Evolutionary conservation across 306 rosid genomes (phyloP).

Genomic region (Cajanus cajan): DNA sequence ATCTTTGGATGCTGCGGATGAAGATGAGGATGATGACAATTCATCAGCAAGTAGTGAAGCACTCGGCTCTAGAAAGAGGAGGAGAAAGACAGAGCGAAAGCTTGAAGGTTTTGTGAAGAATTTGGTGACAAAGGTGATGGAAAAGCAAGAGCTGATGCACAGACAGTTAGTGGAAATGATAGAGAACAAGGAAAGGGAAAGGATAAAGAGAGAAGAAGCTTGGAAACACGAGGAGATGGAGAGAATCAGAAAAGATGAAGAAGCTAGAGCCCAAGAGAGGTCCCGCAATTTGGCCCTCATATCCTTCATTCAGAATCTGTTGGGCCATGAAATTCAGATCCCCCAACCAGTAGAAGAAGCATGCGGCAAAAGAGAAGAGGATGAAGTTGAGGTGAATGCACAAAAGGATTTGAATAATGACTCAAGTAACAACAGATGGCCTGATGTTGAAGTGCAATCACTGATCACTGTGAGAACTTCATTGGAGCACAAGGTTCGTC

Average conservation of each 20-base stretch:
- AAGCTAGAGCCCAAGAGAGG: constrained; percentile 63
- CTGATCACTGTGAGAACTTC: constrained; percentile 61
- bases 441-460: constrained; percentile 65
- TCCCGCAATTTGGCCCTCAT: constrained; percentile 67
- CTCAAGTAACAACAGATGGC: constrained; percentile 62
- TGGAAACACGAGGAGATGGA: constrained; percentile 75
- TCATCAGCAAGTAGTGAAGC: constrained; percentile 29
- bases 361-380: constrained; percentile 40
- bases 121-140: constrained; percentile 65
- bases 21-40: constrained; percentile 15
- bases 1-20: constrained; percentile 43
- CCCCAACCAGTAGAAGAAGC: constrained; percentile 46
- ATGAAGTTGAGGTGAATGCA: constrained; percentile 32
- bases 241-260: constrained; percentile 60
- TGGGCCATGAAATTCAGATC: constrained; percentile 50
- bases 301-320: constrained; percentile 55
- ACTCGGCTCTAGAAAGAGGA: constrained; percentile 44
- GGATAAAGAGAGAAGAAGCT: constrained; percentile 68
- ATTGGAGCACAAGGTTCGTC: constrained; percentile 50
- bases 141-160: constrained; percentile 83
- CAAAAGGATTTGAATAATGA: constrained; percentile 38
- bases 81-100: constrained; percentile 38
- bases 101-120: constrained; percentile 54
- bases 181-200: constrained; percentile 71
- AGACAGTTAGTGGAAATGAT: constrained; percentile 62